A percentile compares a stretch with the other conserved stretches of the same genome.
Evolutionary conservation across 257 asterid species (phyloP).

Genomic region (Cinchona pubescens): DNA sequence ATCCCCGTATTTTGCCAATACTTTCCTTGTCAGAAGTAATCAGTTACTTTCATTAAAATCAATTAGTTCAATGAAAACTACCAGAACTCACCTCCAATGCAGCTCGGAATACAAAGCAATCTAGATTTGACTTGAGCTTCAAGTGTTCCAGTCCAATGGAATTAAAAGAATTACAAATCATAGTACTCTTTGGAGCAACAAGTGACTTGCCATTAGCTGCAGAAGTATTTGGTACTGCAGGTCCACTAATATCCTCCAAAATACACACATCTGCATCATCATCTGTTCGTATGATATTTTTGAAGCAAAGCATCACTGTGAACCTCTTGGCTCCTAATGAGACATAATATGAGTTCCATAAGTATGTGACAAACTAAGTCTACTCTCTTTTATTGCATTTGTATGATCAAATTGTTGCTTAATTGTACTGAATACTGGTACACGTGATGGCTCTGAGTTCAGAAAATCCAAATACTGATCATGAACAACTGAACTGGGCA

Average conservation of each 20-base stretch:
- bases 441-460: conserved; percentile 28
- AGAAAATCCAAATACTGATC: conserved; percentile 21
- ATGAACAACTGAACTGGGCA: conserved; percentile 29
- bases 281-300: no score
- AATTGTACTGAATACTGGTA: conserved; percentile 25
- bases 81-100: conserved; percentile 63
- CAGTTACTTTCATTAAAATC: neutral
- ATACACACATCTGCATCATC: no score
- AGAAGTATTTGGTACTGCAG: conserved; percentile 37
- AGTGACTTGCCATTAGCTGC: conserved; percentile 34
- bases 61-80: neutral
- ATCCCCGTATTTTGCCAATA: neutral
- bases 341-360: conserved; percentile 14
- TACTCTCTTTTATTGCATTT: conserved; percentile 30
- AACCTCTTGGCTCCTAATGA: conserved; percentile 38
- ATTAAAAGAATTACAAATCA: conserved; percentile 36
- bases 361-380: conserved; percentile 23
- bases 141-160: conserved; percentile 36
- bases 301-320: no score
- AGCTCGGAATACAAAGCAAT: conserved; percentile 56
- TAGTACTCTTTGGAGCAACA: conserved; percentile 30
- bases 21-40: neutral
- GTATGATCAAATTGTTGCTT: conserved; percentile 23
- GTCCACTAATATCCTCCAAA: conserved; percentile 73
- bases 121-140: conserved; percentile 59